Percentiles rank a stretch among this genome's conserved stretches.
These are phyloP conservation scores for Plasmodium reichenowi DNA, from an alignment of 169 alveolate genomes.

Conservation along the genomic window DNA sequence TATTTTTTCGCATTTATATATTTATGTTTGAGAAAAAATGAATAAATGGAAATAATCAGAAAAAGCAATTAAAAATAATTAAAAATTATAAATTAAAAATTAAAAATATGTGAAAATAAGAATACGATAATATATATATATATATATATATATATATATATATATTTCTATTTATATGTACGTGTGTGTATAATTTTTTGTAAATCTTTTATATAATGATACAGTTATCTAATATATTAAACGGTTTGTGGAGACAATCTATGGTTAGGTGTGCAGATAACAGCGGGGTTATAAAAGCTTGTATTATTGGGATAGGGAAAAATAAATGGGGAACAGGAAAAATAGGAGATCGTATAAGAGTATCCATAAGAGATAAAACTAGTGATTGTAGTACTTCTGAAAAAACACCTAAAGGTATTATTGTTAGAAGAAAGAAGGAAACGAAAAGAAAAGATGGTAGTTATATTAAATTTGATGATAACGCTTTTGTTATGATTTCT, in stretches of 20 bases:
- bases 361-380: conserved; percentile 86
- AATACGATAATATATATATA: conserved; percentile 32
- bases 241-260: conserved; percentile 86
- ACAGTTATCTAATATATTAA: conserved; percentile 46
- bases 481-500: conserved; percentile 85
- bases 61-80: background rate
- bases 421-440: conserved; percentile 85
- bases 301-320: conserved; percentile 86
- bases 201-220: conserved; percentile 6
- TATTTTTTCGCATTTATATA: no score
- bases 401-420: conserved; percentile 86
- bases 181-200: background rate
- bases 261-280: conserved; percentile 86
- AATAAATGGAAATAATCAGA: background rate
- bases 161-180: background rate
- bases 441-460: conserved; percentile 86
- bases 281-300: conserved; percentile 87
- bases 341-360: conserved; percentile 87
- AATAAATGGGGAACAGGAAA: conserved; percentile 87
- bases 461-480: conserved; percentile 87
- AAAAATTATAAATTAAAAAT: background rate
- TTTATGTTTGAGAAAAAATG: background rate
- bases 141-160: background rate
- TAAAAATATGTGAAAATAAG: background rate
- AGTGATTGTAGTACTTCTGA: conserved; percentile 78